phyloP scores from a whole-genome alignment of 2,329 filamentous ascomycete genomes.

The Calonectria fujianensis region DNA sequence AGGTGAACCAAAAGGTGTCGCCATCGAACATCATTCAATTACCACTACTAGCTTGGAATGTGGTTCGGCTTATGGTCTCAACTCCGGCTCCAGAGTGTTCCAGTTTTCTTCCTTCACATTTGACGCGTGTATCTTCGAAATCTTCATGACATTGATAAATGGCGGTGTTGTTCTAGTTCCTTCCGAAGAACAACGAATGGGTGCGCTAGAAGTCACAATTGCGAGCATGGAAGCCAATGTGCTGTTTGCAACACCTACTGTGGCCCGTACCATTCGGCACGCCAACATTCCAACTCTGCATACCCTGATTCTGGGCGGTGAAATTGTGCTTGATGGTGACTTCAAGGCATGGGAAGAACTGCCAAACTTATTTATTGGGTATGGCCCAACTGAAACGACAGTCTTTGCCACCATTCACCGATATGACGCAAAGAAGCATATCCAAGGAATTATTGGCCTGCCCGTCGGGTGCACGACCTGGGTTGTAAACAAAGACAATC shows the following conservation, averaged over 20 bases:
- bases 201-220: not conserved
- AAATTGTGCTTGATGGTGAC: not conserved
- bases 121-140: constrained; percentile 39
- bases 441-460: constrained; percentile 21
- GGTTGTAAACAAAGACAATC: constrained; percentile 30
- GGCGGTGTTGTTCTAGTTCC: constrained; percentile 42
- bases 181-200: constrained; percentile 24
- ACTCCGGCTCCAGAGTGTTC: constrained; percentile 14
- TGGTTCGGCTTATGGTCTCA: constrained; percentile 18
- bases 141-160: constrained; percentile 31
- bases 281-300: not conserved
- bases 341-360: constrained; percentile 39
- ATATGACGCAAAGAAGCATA: not conserved
- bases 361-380: constrained; percentile 37
- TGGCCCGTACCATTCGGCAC: not conserved
- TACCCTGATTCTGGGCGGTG: not conserved
- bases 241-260: not conserved
- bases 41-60: not conserved
- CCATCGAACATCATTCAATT: constrained; percentile 42
- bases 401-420: not conserved
- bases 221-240: not conserved
- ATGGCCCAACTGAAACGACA: constrained; percentile 45
- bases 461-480: constrained; percentile 20
- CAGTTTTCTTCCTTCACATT: constrained; percentile 43
- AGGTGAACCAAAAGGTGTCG: constrained; percentile 51